Conservation (phyloP, 2,329 filamentous ascomycete genomes). For the Helotiales sp. region DNA sequence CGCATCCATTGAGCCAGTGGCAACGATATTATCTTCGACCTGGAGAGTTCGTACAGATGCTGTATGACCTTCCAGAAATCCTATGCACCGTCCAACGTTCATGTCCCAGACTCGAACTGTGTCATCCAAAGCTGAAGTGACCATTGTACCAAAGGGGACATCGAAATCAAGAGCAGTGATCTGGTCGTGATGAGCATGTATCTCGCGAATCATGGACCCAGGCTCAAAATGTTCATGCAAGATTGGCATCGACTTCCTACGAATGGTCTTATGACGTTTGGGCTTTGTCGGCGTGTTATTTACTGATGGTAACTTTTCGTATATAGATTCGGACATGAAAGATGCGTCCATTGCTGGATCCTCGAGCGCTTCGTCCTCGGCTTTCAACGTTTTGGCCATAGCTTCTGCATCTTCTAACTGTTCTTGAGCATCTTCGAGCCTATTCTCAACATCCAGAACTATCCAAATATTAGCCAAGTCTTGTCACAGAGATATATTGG, state of each 20-base stretch:
- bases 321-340: slow-evolving; percentile 98
- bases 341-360: slow-evolving; percentile 47
- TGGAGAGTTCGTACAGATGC: slow-evolving; percentile 91
- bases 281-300: slow-evolving; percentile 51
- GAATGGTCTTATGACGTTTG: slow-evolving; percentile 56
- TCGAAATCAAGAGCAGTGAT: slow-evolving; percentile 95
- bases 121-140: slow-evolving; percentile 89
- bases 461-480: slow-evolving; percentile 16
- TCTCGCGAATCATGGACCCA: slow-evolving; percentile 82
- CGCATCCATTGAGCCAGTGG: slow-evolving; percentile 92
- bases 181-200: slow-evolving; percentile 83
- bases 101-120: slow-evolving; percentile 96
- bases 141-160: slow-evolving; percentile 93
- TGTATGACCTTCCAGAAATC: slow-evolving; percentile 87
- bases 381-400: slow-evolving; percentile 51
- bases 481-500: background rate
- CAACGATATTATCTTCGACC: slow-evolving; percentile 92
- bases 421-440: slow-evolving; percentile 61
- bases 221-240: slow-evolving; percentile 94
- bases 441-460: slow-evolving; percentile 64
- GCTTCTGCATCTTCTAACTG: slow-evolving; percentile 59
- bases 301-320: slow-evolving; percentile 77
- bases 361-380: slow-evolving; percentile 48
- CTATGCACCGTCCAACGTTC: slow-evolving; percentile 89
- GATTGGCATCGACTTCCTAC: slow-evolving; percentile 86